Conservation (phyloP, 768 basidiomycete species). For the Termitomyces bulborhizus region DNA sequence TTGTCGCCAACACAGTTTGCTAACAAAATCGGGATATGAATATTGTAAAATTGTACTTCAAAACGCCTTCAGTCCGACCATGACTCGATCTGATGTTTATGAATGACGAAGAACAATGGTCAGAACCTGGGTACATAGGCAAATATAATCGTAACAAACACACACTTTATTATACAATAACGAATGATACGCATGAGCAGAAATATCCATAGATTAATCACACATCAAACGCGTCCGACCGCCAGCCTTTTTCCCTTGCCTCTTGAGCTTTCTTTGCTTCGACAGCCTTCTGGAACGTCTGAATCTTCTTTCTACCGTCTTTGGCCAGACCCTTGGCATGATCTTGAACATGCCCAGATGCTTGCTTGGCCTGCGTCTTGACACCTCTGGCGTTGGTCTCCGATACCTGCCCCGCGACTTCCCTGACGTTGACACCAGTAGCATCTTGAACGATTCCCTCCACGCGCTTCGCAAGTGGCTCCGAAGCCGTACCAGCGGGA, state of each 20-base stretch:
- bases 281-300: constrained; percentile 39
- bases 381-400: constrained; percentile 19
- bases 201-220: neutral
- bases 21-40: no score
- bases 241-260: constrained; percentile 35
- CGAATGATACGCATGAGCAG: no score
- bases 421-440: constrained; percentile 21
- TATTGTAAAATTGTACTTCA: no score
- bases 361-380: constrained; percentile 11
- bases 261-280: constrained; percentile 34
- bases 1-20: no score
- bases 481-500: constrained; percentile 51
- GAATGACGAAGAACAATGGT: no score
- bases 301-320: constrained; percentile 23
- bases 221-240: constrained; percentile 41
- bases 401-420: constrained; percentile 9
- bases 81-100: no score
- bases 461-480: constrained; percentile 30
- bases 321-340: constrained; percentile 26
- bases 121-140: no score
- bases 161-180: no score
- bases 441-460: constrained; percentile 23
- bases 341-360: constrained; percentile 20
- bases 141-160: no score
- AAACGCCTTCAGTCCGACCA: no score